A percentile compares a stretch with the other conserved stretches of the same genome.
Conservation (phyloP, 441 rosid genomes). For the Gossypium trilobum region DNA sequence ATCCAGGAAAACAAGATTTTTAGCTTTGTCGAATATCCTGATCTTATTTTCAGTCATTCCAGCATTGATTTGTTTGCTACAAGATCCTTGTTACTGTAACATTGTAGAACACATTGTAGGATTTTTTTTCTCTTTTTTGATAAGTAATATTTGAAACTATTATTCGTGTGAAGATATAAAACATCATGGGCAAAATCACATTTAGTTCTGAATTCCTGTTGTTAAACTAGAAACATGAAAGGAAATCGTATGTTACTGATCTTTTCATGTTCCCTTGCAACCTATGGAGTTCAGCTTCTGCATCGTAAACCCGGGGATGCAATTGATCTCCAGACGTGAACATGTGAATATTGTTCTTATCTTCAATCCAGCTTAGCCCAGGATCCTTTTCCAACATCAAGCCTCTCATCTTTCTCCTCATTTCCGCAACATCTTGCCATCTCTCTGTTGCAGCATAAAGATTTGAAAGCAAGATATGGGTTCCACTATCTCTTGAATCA, state of each 20-base stretch:
- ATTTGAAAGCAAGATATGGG: constrained; percentile 57
- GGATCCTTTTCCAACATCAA: constrained; percentile 53
- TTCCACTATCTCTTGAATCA: constrained; percentile 50
- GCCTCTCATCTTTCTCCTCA: constrained; percentile 56
- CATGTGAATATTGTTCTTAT: constrained; percentile 35
- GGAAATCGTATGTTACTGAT: constrained; percentile 20
- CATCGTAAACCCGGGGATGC: constrained; percentile 29
- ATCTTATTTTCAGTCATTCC: neutral
- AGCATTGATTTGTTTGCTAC: constrained; percentile 8
- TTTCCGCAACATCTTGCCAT: constrained; percentile 60
- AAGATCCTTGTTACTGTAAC: constrained; percentile 23
- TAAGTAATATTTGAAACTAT: neutral
- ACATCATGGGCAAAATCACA: neutral
- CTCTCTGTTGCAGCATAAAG: constrained; percentile 56
- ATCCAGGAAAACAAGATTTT: constrained; percentile 7
- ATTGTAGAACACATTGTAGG: constrained; percentile 22
- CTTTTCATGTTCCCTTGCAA: constrained; percentile 41
- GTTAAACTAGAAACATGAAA: constrained; percentile 3
- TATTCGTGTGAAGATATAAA: neutral
- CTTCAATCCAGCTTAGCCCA: constrained; percentile 81
- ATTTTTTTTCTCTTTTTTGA: neutral
- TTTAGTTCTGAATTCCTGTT: neutral
- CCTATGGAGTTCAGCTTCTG: constrained; percentile 39
- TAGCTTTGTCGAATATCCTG: constrained; percentile 2
- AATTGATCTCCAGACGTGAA: constrained; percentile 59